Evolutionary conservation across 768 basidiomycete genomes (phyloP).

Genomic region (Auriscalpium orientale): DNA sequence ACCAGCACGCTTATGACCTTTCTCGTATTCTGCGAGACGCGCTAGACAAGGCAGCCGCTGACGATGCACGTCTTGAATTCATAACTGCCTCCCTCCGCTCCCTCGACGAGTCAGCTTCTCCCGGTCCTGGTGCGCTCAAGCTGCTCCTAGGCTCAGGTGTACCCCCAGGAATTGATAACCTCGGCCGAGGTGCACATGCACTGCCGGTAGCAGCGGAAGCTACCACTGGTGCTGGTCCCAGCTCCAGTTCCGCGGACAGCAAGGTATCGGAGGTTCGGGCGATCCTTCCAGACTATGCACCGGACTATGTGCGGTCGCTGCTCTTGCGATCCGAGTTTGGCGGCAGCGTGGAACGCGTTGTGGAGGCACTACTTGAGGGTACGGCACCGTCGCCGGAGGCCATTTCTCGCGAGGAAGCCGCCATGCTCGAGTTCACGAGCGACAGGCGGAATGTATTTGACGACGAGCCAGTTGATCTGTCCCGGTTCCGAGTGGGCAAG

Average conservation of each 20-base stretch:
- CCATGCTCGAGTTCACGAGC: constrained; percentile 24
- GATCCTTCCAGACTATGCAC: constrained; percentile 58
- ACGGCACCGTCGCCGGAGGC: constrained; percentile 41
- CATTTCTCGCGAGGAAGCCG: constrained; percentile 15
- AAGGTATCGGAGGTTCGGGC: constrained; percentile 65
- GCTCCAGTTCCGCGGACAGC: constrained; percentile 21
- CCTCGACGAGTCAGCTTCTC: constrained; percentile 24
- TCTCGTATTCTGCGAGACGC: constrained; percentile 25
- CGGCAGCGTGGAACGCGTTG: constrained; percentile 51
- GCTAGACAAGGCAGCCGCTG: constrained; percentile 38
- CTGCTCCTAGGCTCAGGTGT: constrained; percentile 56
- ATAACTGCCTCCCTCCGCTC: constrained; percentile 44
- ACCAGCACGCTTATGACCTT: constrained; percentile 61
- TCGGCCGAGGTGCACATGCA: constrained; percentile 22
- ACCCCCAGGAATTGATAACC: constrained; percentile 31
- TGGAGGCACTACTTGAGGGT: constrained; percentile 71
- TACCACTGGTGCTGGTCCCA: neutral
- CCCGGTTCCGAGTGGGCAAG: constrained; percentile 56
- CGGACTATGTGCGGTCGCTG: constrained; percentile 50
- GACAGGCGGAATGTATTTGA: constrained; percentile 73
- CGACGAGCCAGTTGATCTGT: constrained; percentile 59
- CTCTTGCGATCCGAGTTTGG: constrained; percentile 38
- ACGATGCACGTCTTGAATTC: constrained; percentile 51
- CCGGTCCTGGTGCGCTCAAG: constrained; percentile 51
- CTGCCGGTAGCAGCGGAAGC: neutral